Conservation (phyloP, 495 filamentous ascomycete species). For the Lasiosphaeris hirsuta region DNA sequence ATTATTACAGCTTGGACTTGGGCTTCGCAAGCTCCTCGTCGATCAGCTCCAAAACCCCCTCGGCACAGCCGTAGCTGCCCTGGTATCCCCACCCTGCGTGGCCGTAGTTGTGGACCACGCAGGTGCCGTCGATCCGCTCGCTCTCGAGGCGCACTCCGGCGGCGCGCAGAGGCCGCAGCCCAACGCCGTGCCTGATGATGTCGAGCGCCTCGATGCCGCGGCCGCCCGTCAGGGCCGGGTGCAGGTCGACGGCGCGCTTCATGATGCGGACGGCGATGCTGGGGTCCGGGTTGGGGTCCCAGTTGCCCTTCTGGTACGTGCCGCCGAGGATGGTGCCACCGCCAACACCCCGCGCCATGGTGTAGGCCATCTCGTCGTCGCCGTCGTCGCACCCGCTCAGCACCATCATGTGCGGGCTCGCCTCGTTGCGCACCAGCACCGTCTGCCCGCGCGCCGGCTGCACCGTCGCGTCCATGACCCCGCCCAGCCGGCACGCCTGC, state of each 20-base stretch:
- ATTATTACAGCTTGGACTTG: constrained; percentile 17
- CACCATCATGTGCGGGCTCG: constrained; percentile 65
- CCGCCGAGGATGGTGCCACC: constrained; percentile 81
- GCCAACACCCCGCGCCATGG: constrained; percentile 85
- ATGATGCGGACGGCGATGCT: constrained; percentile 84
- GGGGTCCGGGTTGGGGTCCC: constrained; percentile 78
- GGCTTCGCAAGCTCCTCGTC: constrained; percentile 45
- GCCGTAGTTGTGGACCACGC: constrained; percentile 93
- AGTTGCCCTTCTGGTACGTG: constrained; percentile 76
- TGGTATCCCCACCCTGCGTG: constrained; percentile 95
- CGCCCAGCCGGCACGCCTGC: constrained; percentile 67
- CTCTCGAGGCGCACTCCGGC: constrained; percentile 80
- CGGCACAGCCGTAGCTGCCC: constrained; percentile 77
- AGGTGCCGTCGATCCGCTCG: constrained; percentile 65
- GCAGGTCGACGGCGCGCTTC: constrained; percentile 70
- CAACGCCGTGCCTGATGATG: constrained; percentile 87
- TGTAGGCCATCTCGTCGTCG: constrained; percentile 75
- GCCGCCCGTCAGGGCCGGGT: constrained; percentile 70
- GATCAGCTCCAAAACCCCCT: constrained; percentile 66
- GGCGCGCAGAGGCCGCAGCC: constrained; percentile 71
- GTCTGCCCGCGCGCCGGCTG: constrained; percentile 82
- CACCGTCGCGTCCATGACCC: constrained; percentile 73
- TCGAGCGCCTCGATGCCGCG: constrained; percentile 75
- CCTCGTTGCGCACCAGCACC: constrained; percentile 81
- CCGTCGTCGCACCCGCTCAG: constrained; percentile 79